Evolutionary conservation across 129 eudicot species (phyloP).

Genomic region (Kitagawia praeruptora): DNA sequence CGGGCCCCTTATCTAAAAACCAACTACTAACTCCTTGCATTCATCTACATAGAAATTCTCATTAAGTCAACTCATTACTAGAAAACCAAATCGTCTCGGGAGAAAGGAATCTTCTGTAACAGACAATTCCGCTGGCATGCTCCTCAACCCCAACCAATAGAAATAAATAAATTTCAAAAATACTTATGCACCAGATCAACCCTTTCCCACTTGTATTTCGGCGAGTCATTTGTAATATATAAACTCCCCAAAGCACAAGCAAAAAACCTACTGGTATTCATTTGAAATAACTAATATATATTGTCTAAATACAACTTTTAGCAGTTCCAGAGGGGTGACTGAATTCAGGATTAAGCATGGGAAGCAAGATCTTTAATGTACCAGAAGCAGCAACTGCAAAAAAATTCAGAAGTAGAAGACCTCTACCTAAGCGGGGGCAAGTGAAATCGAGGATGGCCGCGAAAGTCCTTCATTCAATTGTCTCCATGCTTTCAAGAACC

Average conservation of each 20-base stretch:
- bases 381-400: background rate
- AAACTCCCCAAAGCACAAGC: conserved; percentile 6
- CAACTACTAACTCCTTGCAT: background rate
- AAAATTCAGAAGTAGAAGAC: conserved; percentile 16
- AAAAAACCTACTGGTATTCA: background rate
- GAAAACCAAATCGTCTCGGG: conserved; percentile 10
- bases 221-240: background rate
- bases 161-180: background rate
- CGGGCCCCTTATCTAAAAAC: background rate
- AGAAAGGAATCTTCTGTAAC: conserved; percentile 2
- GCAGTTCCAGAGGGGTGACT: background rate
- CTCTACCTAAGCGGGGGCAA: conserved; percentile 55
- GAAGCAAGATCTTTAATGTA: conserved; percentile 7
- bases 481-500: conserved; percentile 27
- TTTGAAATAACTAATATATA: background rate
- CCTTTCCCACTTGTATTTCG: background rate
- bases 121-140: conserved; percentile 17
- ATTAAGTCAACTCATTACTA: conserved; percentile 4
- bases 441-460: conserved; percentile 52
- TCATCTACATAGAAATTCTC: background rate
- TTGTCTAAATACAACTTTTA: background rate
- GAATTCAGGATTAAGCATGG: background rate
- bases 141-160: conserved; percentile 13
- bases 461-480: conserved; percentile 40
- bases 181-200: background rate